phyloP scores from a whole-genome alignment of 352 stramenopile species.

The Phytophthora vignae region DNA sequence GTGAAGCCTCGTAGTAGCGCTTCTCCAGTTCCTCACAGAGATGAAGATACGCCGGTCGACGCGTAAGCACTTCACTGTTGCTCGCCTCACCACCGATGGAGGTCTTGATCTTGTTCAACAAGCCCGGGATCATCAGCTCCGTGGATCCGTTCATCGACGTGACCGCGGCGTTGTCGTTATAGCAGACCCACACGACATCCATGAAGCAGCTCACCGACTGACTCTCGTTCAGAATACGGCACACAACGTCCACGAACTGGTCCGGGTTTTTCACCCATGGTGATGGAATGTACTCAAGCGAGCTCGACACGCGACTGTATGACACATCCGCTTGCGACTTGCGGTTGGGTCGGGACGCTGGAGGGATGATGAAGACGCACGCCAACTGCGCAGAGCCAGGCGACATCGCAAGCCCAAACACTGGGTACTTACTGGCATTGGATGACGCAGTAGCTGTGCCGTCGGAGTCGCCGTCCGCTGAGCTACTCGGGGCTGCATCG shows the following conservation, averaged over 20 bases:
- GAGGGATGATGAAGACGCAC: conserved; percentile 75
- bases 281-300: conserved; percentile 76
- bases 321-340: conserved; percentile 88
- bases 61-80: conserved; percentile 33
- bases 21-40: conserved; percentile 69
- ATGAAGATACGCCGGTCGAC: conserved; percentile 66
- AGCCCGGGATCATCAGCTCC: conserved; percentile 58
- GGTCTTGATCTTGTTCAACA: conserved; percentile 66
- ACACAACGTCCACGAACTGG: conserved; percentile 60
- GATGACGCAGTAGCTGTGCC: conserved; percentile 5
- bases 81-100: conserved; percentile 21
- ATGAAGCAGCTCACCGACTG: conserved; percentile 69
- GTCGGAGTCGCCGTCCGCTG: conserved; percentile 11
- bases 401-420: conserved; percentile 78
- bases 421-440: conserved; percentile 59
- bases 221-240: conserved; percentile 60
- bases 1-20: conserved; percentile 40
- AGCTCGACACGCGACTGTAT: conserved; percentile 79
- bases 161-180: conserved; percentile 71
- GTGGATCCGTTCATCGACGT: conserved; percentile 60
- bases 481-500: conserved; percentile 12
- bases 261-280: conserved; percentile 52
- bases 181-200: conserved; percentile 83
- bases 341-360: conserved; percentile 79
- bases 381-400: conserved; percentile 75